Conservation (phyloP, 1,139 yeast genomes). For the Hanseniaspora sp. region DNA sequence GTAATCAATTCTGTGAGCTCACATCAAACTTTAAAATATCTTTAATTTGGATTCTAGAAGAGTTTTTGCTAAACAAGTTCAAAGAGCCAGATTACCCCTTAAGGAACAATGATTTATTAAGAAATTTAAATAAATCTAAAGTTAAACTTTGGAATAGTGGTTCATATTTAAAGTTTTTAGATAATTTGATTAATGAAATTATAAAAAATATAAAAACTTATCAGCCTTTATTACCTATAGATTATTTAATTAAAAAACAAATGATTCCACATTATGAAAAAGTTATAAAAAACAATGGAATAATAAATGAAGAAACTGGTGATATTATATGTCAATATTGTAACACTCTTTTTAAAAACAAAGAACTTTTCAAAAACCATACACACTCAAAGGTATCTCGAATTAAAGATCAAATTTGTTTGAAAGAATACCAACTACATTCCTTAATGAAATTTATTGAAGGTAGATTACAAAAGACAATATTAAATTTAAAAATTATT, state of each 20-base stretch:
- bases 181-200: not conserved
- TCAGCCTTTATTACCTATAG: slow-evolving; percentile 9
- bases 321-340: slow-evolving; percentile 3
- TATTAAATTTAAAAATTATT: slow-evolving; percentile 15
- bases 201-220: slow-evolving; percentile 2
- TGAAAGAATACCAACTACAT: slow-evolving; percentile 9
- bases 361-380: not conserved
- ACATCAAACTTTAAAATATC: slow-evolving; percentile 1
- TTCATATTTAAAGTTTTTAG: not conserved
- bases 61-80: slow-evolving; percentile 5
- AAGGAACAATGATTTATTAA: not conserved
- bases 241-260: not conserved
- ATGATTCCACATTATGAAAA: not conserved
- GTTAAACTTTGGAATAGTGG: slow-evolving; percentile 10
- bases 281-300: not conserved
- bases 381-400: not conserved
- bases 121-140: not conserved
- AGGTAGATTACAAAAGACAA: slow-evolving; percentile 7
- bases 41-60: slow-evolving; percentile 1
- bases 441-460: not conserved
- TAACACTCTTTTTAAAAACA: not conserved
- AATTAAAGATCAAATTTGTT: not conserved
- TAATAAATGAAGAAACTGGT: not conserved
- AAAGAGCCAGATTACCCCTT: not conserved
- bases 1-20: slow-evolving; percentile 4